These are phyloP conservation scores for Anthracocystis panici-leucophaei DNA, from an alignment of 1,284 basidiomycete genomes.

Conservation along the genomic window DNA sequence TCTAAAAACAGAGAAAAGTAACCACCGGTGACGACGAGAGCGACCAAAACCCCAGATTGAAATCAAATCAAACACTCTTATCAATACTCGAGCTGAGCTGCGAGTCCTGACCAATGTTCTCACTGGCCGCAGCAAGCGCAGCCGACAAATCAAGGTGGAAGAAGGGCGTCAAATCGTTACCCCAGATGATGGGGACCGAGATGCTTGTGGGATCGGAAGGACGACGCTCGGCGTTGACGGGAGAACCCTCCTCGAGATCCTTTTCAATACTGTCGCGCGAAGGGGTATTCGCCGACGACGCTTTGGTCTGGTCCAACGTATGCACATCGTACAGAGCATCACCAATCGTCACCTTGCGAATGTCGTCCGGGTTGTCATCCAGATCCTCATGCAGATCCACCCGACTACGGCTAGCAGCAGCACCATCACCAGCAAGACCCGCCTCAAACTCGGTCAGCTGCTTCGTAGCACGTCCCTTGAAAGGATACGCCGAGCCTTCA, in stretches of 20 bases:
- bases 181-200: constrained; percentile 69
- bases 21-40: not conserved
- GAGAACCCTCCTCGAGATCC: constrained; percentile 24
- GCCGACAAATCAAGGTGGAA: constrained; percentile 85
- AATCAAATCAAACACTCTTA: constrained; percentile 5
- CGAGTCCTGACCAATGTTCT: constrained; percentile 26
- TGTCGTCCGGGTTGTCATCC: constrained; percentile 64
- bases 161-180: constrained; percentile 76
- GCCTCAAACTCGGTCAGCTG: constrained; percentile 68
- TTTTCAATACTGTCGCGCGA: constrained; percentile 35
- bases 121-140: constrained; percentile 78
- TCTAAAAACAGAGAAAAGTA: not conserved
- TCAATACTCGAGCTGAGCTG: constrained; percentile 28
- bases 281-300: constrained; percentile 10
- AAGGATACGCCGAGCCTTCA: constrained; percentile 45
- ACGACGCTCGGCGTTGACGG: constrained; percentile 6
- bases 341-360: constrained; percentile 55
- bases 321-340: constrained; percentile 35
- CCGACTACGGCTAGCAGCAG: constrained; percentile 61
- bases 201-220: constrained; percentile 20
- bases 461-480: constrained; percentile 33
- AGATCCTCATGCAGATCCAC: constrained; percentile 71
- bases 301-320: constrained; percentile 16
- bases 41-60: not conserved
- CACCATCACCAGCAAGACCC: constrained; percentile 70